These are phyloP conservation scores for Psilocybe azurescens DNA, from an alignment of 768 basidiomycete species.

Conservation along the genomic window DNA sequence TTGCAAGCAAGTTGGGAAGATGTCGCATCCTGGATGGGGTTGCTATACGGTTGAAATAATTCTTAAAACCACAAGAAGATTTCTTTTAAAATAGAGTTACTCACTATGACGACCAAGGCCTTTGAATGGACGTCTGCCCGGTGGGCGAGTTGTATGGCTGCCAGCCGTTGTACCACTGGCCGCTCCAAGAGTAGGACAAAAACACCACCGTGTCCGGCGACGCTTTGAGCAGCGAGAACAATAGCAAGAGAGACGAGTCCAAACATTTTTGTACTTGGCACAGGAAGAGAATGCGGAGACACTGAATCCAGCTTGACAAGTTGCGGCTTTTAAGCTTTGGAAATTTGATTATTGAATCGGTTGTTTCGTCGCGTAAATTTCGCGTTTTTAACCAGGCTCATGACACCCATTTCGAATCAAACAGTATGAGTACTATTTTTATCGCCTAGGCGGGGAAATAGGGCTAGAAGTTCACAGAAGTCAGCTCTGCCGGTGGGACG, in stretches of 20 bases:
- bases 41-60: conserved; percentile 26
- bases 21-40: conserved; percentile 45
- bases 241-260: conserved; percentile 34
- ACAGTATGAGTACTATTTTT: not conserved
- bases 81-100: conserved; percentile 10
- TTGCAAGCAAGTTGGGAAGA: conserved; percentile 49
- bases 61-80: not conserved
- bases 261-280: conserved; percentile 31
- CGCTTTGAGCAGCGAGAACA: conserved; percentile 33
- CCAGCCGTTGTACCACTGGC: conserved; percentile 47
- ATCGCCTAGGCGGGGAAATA: conserved; percentile 13
- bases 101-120: conserved; percentile 51
- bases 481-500: not conserved
- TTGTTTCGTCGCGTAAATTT: conserved; percentile 23
- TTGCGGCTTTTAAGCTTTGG: conserved; percentile 23
- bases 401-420: conserved; percentile 8
- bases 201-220: conserved; percentile 49
- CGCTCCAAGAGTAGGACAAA: conserved; percentile 44
- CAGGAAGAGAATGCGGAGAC: conserved; percentile 12
- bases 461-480: not conserved
- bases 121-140: conserved; percentile 47
- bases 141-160: conserved; percentile 45
- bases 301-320: conserved; percentile 14
- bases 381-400: conserved; percentile 17
- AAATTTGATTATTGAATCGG: conserved; percentile 12